Percentiles rank a stretch among this genome's conserved stretches.
These are phyloP conservation scores for Aspergillus sp. DNA, from an alignment of 2,329 filamentous ascomycete species.

Conservation along the genomic window DNA sequence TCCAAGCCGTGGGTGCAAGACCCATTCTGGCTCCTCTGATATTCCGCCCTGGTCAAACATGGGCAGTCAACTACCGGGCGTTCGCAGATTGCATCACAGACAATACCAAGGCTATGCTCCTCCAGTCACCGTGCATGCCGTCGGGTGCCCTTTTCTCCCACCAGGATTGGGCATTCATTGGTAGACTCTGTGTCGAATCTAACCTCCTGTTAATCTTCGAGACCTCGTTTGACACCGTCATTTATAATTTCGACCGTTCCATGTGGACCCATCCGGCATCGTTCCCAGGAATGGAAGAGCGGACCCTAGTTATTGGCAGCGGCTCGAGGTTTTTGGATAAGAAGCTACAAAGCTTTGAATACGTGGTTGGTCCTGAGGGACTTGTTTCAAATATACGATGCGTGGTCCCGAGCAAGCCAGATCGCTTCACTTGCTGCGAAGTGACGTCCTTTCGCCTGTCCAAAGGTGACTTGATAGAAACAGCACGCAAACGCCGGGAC, in stretches of 20 bases:
- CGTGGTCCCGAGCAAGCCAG: background rate
- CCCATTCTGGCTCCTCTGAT: background rate
- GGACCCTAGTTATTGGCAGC: background rate
- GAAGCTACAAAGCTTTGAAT: background rate
- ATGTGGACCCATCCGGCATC: background rate
- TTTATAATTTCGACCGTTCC: background rate
- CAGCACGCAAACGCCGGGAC: background rate
- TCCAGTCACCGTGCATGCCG: background rate
- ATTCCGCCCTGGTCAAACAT: background rate
- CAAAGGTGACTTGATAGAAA: background rate
- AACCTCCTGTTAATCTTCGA: background rate
- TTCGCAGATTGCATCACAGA: background rate
- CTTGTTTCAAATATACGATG: background rate
- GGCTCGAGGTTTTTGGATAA: background rate
- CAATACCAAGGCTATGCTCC: background rate
- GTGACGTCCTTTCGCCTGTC: background rate
- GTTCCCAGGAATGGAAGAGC: background rate
- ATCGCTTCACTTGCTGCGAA: background rate
- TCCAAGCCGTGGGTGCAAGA: background rate
- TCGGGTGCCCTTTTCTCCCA: background rate
- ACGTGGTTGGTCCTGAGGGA: background rate
- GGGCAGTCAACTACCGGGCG: background rate
- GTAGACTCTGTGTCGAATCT: background rate
- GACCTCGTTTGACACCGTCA: background rate
- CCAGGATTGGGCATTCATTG: background rate